A percentile compares a stretch with the other conserved stretches of the same genome.
These are phyloP conservation scores for Stachybotrys chlorohalonatus DNA, from an alignment of 2,329 filamentous ascomycete species.

Conservation along the genomic window DNA sequence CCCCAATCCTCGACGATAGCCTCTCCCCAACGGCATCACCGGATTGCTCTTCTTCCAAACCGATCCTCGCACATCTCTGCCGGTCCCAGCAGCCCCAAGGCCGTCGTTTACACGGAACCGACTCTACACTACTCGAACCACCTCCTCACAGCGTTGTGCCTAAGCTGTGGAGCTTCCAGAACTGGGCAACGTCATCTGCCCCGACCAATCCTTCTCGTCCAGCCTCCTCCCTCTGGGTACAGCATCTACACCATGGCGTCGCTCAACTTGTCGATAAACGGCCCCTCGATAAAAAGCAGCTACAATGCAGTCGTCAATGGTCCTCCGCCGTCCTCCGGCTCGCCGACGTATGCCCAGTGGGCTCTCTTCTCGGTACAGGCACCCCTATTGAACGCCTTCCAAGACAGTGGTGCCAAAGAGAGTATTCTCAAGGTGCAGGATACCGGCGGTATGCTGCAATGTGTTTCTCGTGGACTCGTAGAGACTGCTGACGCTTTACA, in stretches of 20 bases:
- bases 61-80: too few relatives aligned
- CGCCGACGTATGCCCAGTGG: slow-evolving; percentile 85
- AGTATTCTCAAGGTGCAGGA: slow-evolving; percentile 91
- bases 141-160: neutral
- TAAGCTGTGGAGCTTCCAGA: neutral
- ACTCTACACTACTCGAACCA: neutral
- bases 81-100: neutral
- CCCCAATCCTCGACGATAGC: neutral
- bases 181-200: slow-evolving; percentile 14
- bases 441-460: slow-evolving; percentile 59
- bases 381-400: slow-evolving; percentile 86
- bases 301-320: slow-evolving; percentile 52
- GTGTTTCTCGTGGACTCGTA: neutral
- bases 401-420: slow-evolving; percentile 78
- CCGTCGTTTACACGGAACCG: neutral
- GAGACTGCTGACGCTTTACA: slow-evolving; percentile 24
- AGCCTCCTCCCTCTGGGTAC: slow-evolving; percentile 8
- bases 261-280: slow-evolving; percentile 70
- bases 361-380: slow-evolving; percentile 89
- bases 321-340: slow-evolving; percentile 44
- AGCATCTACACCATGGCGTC: slow-evolving; percentile 54
- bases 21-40: neutral
- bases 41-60: neutral
- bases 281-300: slow-evolving; percentile 77
- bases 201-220: slow-evolving; percentile 11